Percentiles rank a stretch among this genome's conserved stretches.
phyloP scores from a whole-genome alignment of 345 rosid genomes.

The Carallia brachiata region DNA sequence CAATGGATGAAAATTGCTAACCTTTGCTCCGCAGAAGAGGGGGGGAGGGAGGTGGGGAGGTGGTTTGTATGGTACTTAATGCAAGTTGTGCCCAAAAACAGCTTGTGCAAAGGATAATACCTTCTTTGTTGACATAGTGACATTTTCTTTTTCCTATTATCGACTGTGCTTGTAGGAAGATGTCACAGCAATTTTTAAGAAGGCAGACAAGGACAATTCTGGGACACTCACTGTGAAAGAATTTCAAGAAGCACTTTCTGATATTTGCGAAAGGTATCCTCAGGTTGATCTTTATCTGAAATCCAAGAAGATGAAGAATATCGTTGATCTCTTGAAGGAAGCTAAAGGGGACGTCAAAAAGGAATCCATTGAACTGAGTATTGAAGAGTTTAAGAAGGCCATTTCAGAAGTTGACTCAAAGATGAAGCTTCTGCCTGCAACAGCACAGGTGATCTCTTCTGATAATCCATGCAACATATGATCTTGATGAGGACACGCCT shows the following conservation, averaged over 20 bases:
- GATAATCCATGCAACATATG: too few relatives aligned
- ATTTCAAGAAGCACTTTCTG: conserved; percentile 69
- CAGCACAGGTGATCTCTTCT: conserved; percentile 68
- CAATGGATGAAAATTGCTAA: too few relatives aligned
- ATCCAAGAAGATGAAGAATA: conserved; percentile 57
- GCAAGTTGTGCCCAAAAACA: neutral
- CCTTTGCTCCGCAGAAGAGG: too few relatives aligned
- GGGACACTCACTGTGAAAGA: conserved; percentile 82
- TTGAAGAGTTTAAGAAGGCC: conserved; percentile 78
- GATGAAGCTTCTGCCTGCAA: conserved; percentile 94
- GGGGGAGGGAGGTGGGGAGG: too few relatives aligned
- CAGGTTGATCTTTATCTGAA: conserved; percentile 86
- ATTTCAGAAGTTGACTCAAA: conserved; percentile 81
- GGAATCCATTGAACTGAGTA: conserved; percentile 61
- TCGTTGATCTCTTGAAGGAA: conserved; percentile 66
- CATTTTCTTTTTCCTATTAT: neutral
- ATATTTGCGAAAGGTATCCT: conserved; percentile 86
- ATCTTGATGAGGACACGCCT: neutral
- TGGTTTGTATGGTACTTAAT: too few relatives aligned
- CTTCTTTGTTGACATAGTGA: neutral
- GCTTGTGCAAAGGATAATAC: neutral
- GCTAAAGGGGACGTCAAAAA: conserved; percentile 55
- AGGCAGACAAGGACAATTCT: conserved; percentile 90
- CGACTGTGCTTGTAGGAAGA: conserved; percentile 56
- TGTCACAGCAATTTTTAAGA: conserved; percentile 66